Conservation (phyloP, 192 early-diverging fungal species). For the Umbelopsis vinacea region DNA sequence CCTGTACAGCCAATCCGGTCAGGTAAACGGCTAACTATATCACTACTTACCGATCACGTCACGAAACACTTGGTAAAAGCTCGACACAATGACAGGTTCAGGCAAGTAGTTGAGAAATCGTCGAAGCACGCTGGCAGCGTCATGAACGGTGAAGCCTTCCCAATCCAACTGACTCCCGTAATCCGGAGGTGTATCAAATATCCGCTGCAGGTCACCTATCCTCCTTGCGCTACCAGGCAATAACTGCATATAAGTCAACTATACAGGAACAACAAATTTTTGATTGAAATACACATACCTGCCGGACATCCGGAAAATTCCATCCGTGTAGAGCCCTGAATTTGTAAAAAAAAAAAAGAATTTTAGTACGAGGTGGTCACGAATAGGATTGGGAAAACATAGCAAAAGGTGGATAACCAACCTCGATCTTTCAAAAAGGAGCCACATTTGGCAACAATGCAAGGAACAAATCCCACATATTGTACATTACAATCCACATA, state of each 20-base stretch:
- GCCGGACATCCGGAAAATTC: conserved; percentile 80
- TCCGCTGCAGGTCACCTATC: conserved; percentile 68
- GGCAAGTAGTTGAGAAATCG: conserved; percentile 75
- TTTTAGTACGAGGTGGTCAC: background rate
- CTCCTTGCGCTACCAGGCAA: conserved; percentile 63
- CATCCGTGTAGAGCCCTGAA: conserved; percentile 49
- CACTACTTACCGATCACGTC: conserved; percentile 56
- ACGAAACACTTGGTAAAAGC: conserved; percentile 67
- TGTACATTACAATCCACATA: conserved; percentile 31
- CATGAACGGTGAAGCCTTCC: conserved; percentile 74
- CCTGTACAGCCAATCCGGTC: background rate
- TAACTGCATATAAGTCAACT: background rate
- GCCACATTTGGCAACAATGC: conserved; percentile 42
- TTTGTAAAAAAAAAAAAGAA: background rate
- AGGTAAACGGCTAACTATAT: background rate
- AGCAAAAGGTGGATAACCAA: background rate
- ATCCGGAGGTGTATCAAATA: conserved; percentile 65
- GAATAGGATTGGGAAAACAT: background rate
- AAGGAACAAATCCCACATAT: conserved; percentile 34
- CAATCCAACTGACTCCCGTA: conserved; percentile 71
- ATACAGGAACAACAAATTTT: background rate
- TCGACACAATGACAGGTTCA: conserved; percentile 69
- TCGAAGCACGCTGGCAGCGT: conserved; percentile 76
- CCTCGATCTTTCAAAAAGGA: conserved; percentile 45
- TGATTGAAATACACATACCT: conserved; percentile 35